These are phyloP conservation scores for Circinella umbellata DNA, from an alignment of 371 early-diverging fungal genomes.

Conservation along the genomic window DNA sequence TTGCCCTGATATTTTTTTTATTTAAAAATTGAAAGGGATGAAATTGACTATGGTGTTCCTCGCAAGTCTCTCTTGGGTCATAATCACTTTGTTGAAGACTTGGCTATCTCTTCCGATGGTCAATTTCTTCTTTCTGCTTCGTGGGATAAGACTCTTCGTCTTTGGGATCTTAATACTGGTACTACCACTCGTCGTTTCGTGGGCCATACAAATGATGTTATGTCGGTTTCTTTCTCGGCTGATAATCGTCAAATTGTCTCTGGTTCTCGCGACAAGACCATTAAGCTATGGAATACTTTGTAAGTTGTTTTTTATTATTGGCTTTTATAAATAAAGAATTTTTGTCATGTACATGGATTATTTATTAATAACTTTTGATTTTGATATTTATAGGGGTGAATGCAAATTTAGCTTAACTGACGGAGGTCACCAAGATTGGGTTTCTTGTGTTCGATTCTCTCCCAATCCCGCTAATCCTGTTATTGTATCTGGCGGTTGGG, in stretches of 20 bases:
- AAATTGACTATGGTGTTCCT: constrained; percentile 90
- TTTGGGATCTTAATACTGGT: constrained; percentile 96
- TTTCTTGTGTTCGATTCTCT: constrained; percentile 98
- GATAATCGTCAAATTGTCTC: constrained; percentile 99
- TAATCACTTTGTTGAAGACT: constrained; percentile 98
- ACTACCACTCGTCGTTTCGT: constrained; percentile 94
- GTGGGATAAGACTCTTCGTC: constrained; percentile 98
- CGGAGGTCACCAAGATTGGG: constrained; percentile 97
- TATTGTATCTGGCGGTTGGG: constrained; percentile 98
- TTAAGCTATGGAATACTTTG: constrained; percentile 99
- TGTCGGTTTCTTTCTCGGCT: constrained; percentile 98
- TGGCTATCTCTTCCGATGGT: constrained; percentile 97
- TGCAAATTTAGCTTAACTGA: constrained; percentile 96
- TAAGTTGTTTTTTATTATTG: constrained; percentile 10
- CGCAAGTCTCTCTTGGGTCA: constrained; percentile 91
- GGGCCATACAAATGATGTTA: constrained; percentile 96
- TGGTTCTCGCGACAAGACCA: constrained; percentile 96
- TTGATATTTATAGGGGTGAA: constrained; percentile 68
- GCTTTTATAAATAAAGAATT: background rate
- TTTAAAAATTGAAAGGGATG: constrained; percentile 64
- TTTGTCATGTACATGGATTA: background rate
- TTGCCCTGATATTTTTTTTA: constrained; percentile 14
- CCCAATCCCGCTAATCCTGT: constrained; percentile 97
- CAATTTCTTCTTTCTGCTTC: constrained; percentile 97
- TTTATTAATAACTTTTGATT: background rate